phyloP scores from a whole-genome alignment of 2,329 filamentous ascomycete species.

The Thielaviopsis euricoi region DNA sequence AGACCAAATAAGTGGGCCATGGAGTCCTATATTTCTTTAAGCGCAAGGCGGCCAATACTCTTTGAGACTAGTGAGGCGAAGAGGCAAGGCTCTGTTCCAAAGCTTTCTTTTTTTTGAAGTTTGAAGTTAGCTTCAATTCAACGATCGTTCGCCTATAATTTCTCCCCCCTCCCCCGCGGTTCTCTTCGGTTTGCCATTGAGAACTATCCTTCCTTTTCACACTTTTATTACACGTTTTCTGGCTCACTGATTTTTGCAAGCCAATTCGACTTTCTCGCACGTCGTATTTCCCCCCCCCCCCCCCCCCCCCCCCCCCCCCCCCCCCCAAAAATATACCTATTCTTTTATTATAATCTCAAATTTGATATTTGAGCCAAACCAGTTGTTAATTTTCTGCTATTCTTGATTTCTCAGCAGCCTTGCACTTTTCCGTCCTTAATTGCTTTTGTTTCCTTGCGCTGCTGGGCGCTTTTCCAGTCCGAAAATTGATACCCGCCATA shows the following conservation, averaged over 20 bases:
- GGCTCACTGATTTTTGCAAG: background rate
- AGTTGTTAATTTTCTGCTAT: background rate
- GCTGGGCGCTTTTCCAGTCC: background rate
- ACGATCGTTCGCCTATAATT: background rate
- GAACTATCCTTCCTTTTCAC: background rate
- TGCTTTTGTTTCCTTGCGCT: background rate
- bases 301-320: background rate
- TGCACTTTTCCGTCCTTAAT: background rate
- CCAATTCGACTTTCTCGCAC: background rate
- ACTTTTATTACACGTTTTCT: background rate
- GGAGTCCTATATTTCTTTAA: background rate
- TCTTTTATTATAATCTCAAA: background rate
- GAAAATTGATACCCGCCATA: background rate
- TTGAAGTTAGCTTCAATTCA: background rate
- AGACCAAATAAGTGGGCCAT: background rate
- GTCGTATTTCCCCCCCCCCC: background rate
- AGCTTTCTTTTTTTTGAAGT: background rate
- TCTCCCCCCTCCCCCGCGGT: background rate
- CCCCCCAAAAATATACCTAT: background rate
- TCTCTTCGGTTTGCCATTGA: background rate
- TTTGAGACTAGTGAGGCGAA: background rate
- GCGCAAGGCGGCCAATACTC: background rate
- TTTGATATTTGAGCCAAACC: background rate
- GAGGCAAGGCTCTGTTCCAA: background rate
- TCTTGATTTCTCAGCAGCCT: slow-evolving; percentile 7